Percentiles rank a stretch among this genome's conserved stretches.
phyloP scores from a whole-genome alignment of 805 yeast species.

The Phaffomyces thermotolerans region DNA sequence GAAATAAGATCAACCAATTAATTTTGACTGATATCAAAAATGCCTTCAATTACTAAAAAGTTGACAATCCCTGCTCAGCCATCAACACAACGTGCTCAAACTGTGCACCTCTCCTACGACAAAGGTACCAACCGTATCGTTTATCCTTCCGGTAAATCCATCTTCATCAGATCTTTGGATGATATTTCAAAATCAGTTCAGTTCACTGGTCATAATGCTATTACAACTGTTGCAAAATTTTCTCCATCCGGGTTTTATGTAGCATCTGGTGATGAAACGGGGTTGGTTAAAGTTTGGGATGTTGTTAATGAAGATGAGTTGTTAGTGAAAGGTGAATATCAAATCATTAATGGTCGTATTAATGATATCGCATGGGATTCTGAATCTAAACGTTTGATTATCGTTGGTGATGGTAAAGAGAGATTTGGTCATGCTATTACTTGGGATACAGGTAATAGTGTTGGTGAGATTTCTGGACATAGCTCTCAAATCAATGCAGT shows the following conservation, averaged over 20 bases:
- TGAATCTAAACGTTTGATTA: slow-evolving; percentile 77
- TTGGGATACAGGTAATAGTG: slow-evolving; percentile 92
- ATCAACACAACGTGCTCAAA: slow-evolving; percentile 59
- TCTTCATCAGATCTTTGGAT: slow-evolving; percentile 50
- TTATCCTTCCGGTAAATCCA: slow-evolving; percentile 72
- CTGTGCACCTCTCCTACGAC: slow-evolving; percentile 74
- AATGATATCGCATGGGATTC: slow-evolving; percentile 88
- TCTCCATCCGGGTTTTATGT: slow-evolving; percentile 86
- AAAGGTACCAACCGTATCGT: slow-evolving; percentile 59
- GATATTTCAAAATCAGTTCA: slow-evolving; percentile 33
- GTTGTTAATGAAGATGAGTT: slow-evolving; percentile 42
- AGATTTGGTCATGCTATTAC: slow-evolving; percentile 88
- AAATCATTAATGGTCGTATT: slow-evolving; percentile 72
- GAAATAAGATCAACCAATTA: not conserved
- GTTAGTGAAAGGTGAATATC: slow-evolving; percentile 70
- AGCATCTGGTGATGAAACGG: slow-evolving; percentile 90
- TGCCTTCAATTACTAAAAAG: slow-evolving; percentile 20
- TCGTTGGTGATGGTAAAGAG: slow-evolving; percentile 93
- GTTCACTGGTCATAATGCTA: slow-evolving; percentile 61
- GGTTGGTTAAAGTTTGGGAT: slow-evolving; percentile 88
- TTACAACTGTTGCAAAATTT: slow-evolving; percentile 79
- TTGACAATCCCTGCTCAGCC: slow-evolving; percentile 71
- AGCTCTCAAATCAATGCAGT: slow-evolving; percentile 78
- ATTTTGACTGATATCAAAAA: not conserved
- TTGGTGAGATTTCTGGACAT: slow-evolving; percentile 95